Evolutionary conservation across 805 yeast genomes (phyloP).

Genomic region (Zygotorulaspora florentina): DNA sequence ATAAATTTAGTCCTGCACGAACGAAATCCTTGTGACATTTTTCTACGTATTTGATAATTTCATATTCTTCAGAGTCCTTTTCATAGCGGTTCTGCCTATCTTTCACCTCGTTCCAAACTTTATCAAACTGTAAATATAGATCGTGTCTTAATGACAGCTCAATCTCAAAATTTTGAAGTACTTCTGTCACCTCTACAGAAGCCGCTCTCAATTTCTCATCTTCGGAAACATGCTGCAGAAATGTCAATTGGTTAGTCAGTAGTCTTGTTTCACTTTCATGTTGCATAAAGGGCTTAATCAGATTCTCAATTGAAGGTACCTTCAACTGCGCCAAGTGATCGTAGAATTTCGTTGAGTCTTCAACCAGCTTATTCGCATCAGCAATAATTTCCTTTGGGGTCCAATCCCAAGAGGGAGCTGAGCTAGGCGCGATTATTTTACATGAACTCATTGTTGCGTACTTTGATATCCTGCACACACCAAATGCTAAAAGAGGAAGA

Average conservation of each 20-base stretch:
- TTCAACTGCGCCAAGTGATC: constrained; percentile 50
- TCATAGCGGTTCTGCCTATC: constrained; percentile 20
- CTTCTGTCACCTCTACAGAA: constrained; percentile 57
- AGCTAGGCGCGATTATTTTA: constrained; percentile 22
- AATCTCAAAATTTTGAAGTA: constrained; percentile 52
- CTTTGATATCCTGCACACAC: neutral
- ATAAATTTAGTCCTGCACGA: constrained; percentile 65
- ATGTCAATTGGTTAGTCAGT: constrained; percentile 50
- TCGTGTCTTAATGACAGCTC: constrained; percentile 66
- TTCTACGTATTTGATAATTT: constrained; percentile 52
- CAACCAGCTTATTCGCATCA: constrained; percentile 44
- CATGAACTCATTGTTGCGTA: neutral
- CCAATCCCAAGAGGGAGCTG: constrained; percentile 55
- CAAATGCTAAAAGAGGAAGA: constrained; percentile 8
- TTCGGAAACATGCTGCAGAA: constrained; percentile 69
- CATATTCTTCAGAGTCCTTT: constrained; percentile 38
- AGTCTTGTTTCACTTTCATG: constrained; percentile 48
- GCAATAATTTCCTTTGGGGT: constrained; percentile 47
- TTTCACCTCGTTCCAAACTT: constrained; percentile 42
- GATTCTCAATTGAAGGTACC: constrained; percentile 52
- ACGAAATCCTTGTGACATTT: constrained; percentile 54
- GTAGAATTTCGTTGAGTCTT: constrained; percentile 42
- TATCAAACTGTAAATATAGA: constrained; percentile 55
- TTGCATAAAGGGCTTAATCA: constrained; percentile 50
- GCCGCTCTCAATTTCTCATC: constrained; percentile 67